Evolutionary conservation across 140 eudicot genomes (phyloP).

Genomic region (Oenanthe javanica): DNA sequence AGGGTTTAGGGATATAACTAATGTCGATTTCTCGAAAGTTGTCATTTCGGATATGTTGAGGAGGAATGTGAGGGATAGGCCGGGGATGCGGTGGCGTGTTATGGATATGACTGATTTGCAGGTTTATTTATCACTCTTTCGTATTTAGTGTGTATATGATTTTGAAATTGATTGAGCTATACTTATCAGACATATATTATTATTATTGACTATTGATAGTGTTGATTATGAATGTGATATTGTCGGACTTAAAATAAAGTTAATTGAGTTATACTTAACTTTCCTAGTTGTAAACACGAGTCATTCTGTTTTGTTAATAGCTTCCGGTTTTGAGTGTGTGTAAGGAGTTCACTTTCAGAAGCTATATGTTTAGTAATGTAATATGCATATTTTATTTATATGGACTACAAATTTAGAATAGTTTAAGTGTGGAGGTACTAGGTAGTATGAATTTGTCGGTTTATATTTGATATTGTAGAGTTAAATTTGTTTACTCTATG

Average conservation of each 20-base stretch:
- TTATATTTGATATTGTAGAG: not conserved
- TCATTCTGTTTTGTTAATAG: not conserved
- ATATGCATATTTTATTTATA: not conserved
- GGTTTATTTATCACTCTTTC: slow-evolving; percentile 16
- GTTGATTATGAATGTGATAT: not conserved
- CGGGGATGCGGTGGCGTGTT: slow-evolving; percentile 85
- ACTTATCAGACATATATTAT: not conserved
- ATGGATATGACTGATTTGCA: slow-evolving; percentile 93
- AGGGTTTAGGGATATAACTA: slow-evolving; percentile 57
- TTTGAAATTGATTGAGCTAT: not conserved
- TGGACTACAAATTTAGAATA: not conserved
- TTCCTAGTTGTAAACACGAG: not conserved
- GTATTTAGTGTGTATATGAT: not conserved
- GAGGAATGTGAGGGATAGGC: slow-evolving; percentile 66
- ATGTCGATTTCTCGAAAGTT: slow-evolving; percentile 85
- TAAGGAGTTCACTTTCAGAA: not conserved
- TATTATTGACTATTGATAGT: not conserved
- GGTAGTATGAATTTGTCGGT: not conserved
- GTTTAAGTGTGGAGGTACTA: not conserved
- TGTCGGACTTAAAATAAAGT: not conserved
- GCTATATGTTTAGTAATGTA: not conserved
- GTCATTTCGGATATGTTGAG: slow-evolving; percentile 86
- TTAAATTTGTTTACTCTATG: not conserved
- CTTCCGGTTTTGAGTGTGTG: not conserved
- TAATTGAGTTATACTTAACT: not conserved